phyloP scores from a whole-genome alignment of 176 grass and related monocot genomes.

The Eremochloa ophiuroides region DNA sequence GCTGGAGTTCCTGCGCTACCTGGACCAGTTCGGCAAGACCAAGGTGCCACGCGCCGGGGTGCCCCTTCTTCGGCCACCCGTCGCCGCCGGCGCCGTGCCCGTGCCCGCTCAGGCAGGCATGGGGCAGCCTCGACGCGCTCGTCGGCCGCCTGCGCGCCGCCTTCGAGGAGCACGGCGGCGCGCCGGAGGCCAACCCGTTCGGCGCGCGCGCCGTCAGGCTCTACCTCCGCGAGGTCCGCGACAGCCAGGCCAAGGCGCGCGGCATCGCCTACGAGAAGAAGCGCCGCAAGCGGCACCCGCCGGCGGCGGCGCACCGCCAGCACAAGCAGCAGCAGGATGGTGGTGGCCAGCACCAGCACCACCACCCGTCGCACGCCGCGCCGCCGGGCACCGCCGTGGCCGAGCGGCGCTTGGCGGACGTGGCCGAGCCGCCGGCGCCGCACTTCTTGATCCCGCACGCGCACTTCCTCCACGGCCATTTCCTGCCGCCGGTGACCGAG shows the following conservation, averaged over 20 bases:
- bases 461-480: slow-evolving; percentile 42
- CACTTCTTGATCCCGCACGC: slow-evolving; percentile 41
- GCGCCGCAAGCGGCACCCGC: slow-evolving; percentile 21
- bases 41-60: slow-evolving; percentile 54
- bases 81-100: slow-evolving; percentile 54
- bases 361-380: neutral
- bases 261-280: slow-evolving; percentile 64
- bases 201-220: slow-evolving; percentile 60
- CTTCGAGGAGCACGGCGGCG: slow-evolving; percentile 70
- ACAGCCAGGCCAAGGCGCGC: slow-evolving; percentile 47
- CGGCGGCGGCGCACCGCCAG: neutral
- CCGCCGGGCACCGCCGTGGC: neutral
- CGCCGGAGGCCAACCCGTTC: slow-evolving; percentile 57
- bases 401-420: neutral
- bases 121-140: slow-evolving; percentile 65
- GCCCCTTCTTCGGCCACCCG: slow-evolving; percentile 68
- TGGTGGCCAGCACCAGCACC: neutral
- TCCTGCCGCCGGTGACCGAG: slow-evolving; percentile 1
- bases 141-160: slow-evolving; percentile 72
- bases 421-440: neutral
- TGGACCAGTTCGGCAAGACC: slow-evolving; percentile 84
- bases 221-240: slow-evolving; percentile 56
- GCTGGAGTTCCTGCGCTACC: slow-evolving; percentile 70
- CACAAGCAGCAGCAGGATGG: neutral
- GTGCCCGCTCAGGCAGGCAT: slow-evolving; percentile 66